Evolutionary conservation across 176 grass and related monocot species (phyloP).

Genomic region (Carex myosuroides): DNA sequence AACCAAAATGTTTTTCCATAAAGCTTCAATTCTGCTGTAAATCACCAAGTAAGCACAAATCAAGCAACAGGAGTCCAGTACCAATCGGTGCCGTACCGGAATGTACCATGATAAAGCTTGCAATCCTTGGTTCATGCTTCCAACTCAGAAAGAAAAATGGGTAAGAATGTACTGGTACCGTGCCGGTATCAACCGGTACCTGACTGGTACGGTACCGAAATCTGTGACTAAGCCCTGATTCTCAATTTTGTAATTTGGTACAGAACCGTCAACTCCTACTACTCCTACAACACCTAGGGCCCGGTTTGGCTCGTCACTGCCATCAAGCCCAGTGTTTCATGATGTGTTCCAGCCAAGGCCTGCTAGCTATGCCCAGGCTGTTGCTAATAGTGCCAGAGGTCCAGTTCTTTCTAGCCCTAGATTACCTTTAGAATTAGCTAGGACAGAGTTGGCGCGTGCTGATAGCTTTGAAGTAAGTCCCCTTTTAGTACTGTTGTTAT

Average conservation of each 20-base stretch:
- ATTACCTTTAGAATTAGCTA: neutral
- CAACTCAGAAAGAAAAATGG: neutral
- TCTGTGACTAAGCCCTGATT: neutral
- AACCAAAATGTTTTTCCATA: conserved; percentile 7
- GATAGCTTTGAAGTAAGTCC: conserved; percentile 16
- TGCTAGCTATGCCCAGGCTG: conserved; percentile 16
- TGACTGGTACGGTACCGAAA: conserved; percentile 4
- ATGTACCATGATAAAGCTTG: neutral
- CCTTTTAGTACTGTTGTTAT: neutral
- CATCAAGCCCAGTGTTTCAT: conserved; percentile 9
- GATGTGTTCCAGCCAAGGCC: conserved; percentile 23
- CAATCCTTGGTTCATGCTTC: conserved; percentile 12
- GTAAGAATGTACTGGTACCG: neutral
- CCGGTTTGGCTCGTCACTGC: neutral
- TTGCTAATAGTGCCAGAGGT: neutral
- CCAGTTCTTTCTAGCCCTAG: conserved; percentile 7
- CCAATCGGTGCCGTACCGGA: neutral
- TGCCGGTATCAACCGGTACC: neutral
- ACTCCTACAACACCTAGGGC: conserved; percentile 13
- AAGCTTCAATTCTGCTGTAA: conserved; percentile 5
- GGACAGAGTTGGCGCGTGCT: neutral
- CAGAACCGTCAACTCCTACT: conserved; percentile 22
- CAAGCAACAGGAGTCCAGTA: conserved; percentile 7
- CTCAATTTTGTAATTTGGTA: conserved; percentile 9
- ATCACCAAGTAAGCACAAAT: conserved; percentile 12